These are phyloP conservation scores for Metrosideros polymorpha DNA, from an alignment of 441 rosid genomes.

Conservation along the genomic window DNA sequence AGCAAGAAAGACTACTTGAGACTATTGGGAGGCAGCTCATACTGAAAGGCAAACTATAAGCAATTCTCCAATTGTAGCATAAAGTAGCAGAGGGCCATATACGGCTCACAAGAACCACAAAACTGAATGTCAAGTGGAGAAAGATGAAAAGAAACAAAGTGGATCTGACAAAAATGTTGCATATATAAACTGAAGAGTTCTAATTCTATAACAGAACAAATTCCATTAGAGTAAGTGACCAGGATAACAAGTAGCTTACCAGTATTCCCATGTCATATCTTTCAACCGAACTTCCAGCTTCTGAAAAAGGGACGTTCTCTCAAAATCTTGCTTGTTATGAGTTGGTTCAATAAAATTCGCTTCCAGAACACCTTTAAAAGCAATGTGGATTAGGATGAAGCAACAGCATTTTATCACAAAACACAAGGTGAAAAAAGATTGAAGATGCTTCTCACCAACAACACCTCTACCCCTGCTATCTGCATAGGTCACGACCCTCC, in stretches of 20 bases:
- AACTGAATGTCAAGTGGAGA: neutral
- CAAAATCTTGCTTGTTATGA: conserved; percentile 97
- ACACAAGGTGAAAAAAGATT: neutral
- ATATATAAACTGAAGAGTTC: neutral
- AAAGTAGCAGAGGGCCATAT: neutral
- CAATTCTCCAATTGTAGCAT: neutral
- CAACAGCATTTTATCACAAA: conserved; percentile 1
- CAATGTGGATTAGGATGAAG: conserved; percentile 3
- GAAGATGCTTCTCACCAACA: conserved; percentile 62
- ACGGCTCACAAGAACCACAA: neutral
- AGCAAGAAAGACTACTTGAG: neutral
- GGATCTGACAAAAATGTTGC: neutral
- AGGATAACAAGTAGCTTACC: conserved; percentile 31
- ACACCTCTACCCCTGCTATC: conserved; percentile 81
- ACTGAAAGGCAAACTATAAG: neutral
- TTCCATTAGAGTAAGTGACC: neutral
- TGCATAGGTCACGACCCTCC: conserved; percentile 56
- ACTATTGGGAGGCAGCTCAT: neutral
- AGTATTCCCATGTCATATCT: conserved; percentile 89
- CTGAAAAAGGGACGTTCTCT: conserved; percentile 92
- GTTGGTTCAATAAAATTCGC: conserved; percentile 94
- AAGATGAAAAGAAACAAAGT: neutral
- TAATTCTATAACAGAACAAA: neutral
- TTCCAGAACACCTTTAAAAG: conserved; percentile 71
- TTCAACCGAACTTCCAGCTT: conserved; percentile 90